A percentile compares a stretch with the other conserved stretches of the same genome.
Conservation (phyloP, 352 stramenopile genomes). For the Phytophthora capsici region DNA sequence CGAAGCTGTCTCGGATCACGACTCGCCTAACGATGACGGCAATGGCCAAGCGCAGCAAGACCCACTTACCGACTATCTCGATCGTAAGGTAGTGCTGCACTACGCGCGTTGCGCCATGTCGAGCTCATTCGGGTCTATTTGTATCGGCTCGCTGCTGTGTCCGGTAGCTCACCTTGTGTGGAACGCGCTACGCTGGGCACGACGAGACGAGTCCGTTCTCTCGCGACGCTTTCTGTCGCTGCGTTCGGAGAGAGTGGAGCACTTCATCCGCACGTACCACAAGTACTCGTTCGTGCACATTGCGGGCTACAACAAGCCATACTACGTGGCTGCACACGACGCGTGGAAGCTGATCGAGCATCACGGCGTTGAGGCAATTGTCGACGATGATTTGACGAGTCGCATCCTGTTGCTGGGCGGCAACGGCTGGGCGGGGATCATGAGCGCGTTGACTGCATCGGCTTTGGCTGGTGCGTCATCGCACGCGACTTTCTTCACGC, state of each 20-base stretch:
- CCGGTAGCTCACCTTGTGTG: conserved; percentile 79
- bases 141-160: conserved; percentile 81
- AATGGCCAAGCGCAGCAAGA: conserved; percentile 25
- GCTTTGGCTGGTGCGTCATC: conserved; percentile 54
- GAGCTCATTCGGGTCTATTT: conserved; percentile 85
- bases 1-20: conserved; percentile 52
- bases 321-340: conserved; percentile 79
- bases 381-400: conserved; percentile 86
- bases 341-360: conserved; percentile 80
- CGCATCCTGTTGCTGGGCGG: conserved; percentile 72
- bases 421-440: conserved; percentile 83
- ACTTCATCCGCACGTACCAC: conserved; percentile 88
- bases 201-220: conserved; percentile 74
- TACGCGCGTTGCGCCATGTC: conserved; percentile 70
- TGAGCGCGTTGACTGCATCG: conserved; percentile 71
- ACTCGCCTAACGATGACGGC: conserved; percentile 26
- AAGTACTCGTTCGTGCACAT: conserved; percentile 89
- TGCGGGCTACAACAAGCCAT: conserved; percentile 81
- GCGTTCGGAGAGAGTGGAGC: conserved; percentile 64
- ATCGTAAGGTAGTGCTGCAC: conserved; percentile 73
- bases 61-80: conserved; percentile 26
- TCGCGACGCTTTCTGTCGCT: conserved; percentile 64
- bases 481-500: conserved; percentile 78
- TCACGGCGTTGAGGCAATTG: conserved; percentile 84
- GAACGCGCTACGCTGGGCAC: conserved; percentile 78